Evolutionary conservation across 176 grass and related monocot species (phyloP), one percentile per base, ranked within the genome.

Genomic region (Musa itinerans): DNA sequence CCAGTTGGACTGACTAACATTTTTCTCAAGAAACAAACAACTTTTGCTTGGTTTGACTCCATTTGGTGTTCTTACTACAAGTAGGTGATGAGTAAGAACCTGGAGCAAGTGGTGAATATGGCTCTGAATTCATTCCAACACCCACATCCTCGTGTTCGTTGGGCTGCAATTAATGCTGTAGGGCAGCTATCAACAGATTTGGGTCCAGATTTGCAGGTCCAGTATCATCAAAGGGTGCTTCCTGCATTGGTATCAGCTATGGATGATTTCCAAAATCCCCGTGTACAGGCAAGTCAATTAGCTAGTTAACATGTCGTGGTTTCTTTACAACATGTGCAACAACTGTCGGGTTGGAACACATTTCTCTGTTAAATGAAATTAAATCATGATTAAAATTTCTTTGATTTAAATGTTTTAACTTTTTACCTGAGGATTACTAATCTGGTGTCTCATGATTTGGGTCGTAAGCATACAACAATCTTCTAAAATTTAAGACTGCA

Each of bases 221-320:
- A 99, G 73, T 95, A 92, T 76, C 89, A 99, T 73, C 88, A 94
- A 73, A 86, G 85, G 73, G 96, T 99, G 72, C 66, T 99, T 26
- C 96, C 96, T 80, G 89, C 96, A 75, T 84, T 99, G 90, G 96
- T 86, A 1, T 89, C 85, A 59, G 84, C 91, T 50, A 99, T 99
- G 96, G 96, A 99, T 19, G 96, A 99, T 83, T 99, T 94, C 74
- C 86, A 95, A 78, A 99, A 99, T 79, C 96, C 96, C 29, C 84
- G 96, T 26, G 91, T 99, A 63, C 96, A 95, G 87, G 93, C 79
- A 72, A 87, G 82, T 80, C 9, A 1, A 29, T 74, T 74, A 16
- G 51, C 9, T 16, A 22, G 10, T 29, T 57, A 19, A 74, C 50
- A 3, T 14, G 19, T 74, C 16, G 9, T 57, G 24, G 8, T 51